Conservation (phyloP, 2,329 filamentous ascomycete genomes). For the Apiospora arundinis region DNA sequence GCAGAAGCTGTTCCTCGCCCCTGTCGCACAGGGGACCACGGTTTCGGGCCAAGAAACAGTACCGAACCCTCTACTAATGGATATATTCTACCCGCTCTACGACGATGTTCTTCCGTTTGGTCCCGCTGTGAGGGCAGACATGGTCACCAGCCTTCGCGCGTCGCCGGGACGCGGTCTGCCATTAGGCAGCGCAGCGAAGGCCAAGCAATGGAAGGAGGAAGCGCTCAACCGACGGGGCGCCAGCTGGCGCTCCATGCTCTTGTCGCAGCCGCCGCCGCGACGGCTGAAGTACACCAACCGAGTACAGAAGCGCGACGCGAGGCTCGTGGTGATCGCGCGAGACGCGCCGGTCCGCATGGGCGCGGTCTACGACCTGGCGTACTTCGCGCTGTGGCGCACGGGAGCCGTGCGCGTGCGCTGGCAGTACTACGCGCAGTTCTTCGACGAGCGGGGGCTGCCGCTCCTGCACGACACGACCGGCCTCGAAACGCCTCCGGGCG, state of each 20-base stretch:
- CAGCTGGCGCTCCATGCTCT: background rate
- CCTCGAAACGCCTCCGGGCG: background rate
- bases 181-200: background rate
- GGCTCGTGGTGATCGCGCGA: slow-evolving; percentile 8
- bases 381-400: slow-evolving; percentile 16
- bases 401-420: background rate
- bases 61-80: background rate
- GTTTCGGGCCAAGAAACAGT: background rate
- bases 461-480: background rate
- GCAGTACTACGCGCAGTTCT: background rate
- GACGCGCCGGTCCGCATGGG: slow-evolving; percentile 15
- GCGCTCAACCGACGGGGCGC: background rate
- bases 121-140: background rate
- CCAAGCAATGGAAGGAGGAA: background rate
- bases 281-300: background rate
- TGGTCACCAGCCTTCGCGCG: background rate
- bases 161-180: too few relatives aligned
- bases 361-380: slow-evolving; percentile 3
- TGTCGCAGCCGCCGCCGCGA: background rate
- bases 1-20: background rate
- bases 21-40: background rate
- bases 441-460: slow-evolving; percentile 2
- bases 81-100: background rate
- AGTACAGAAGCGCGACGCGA: background rate
- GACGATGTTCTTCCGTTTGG: background rate